These are phyloP conservation scores for Strobilomyces confusus DNA, from an alignment of 768 basidiomycete genomes.

Conservation along the genomic window DNA sequence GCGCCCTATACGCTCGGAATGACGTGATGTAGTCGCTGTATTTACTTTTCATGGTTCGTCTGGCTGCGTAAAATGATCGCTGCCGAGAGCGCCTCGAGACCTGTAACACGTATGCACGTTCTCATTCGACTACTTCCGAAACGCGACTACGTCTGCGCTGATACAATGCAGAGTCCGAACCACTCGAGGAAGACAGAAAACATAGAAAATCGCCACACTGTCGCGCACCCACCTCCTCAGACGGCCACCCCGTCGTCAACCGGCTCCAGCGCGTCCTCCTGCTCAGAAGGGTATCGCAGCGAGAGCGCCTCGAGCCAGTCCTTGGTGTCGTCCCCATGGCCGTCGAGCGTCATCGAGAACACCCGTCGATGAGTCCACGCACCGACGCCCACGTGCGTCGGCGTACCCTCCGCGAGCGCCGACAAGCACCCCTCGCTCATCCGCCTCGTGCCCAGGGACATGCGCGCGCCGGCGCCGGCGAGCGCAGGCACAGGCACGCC, in stretches of 20 bases:
- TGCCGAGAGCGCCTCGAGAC: neutral
- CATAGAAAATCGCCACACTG: neutral
- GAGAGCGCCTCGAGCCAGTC: slow-evolving; percentile 23
- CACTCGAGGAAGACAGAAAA: neutral
- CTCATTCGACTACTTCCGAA: neutral
- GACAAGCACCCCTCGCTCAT: slow-evolving; percentile 22
- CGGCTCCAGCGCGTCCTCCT: neutral
- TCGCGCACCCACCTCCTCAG: neutral
- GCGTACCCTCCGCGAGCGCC: slow-evolving; percentile 12
- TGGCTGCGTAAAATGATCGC: too few species aligned
- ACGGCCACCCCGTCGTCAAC: neutral
- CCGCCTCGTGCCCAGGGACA: slow-evolving; percentile 5
- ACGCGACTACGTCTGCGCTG: neutral
- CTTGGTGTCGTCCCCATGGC: neutral
- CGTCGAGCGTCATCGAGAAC: slow-evolving; percentile 10
- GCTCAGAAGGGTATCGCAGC: slow-evolving; percentile 3
- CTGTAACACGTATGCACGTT: neutral
- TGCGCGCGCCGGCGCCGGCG: neutral
- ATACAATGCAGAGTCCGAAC: neutral
- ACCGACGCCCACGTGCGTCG: slow-evolving; percentile 13
- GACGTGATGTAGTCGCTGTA: too few species aligned
- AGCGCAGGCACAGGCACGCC: neutral
- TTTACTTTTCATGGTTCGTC: too few species aligned
- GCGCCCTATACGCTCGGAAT: too few species aligned
- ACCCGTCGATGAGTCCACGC: neutral